A percentile compares a stretch with the other conserved stretches of the same genome.
Conservation (phyloP, 2,329 filamentous ascomycete species). For the Pseudogymnoascus sp. region DNA sequence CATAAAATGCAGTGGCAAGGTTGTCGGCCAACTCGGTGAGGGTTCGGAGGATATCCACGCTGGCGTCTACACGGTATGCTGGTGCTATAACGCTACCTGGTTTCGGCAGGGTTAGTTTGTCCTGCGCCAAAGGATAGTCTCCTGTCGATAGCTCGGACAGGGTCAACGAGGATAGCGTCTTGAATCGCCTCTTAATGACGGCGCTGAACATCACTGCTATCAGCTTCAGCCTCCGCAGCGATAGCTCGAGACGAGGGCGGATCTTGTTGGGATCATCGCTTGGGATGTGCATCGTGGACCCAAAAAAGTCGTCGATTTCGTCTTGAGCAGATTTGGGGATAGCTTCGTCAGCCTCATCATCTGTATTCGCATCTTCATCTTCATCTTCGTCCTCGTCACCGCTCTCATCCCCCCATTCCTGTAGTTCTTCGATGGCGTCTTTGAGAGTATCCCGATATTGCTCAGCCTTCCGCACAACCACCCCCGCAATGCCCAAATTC, state of each 20-base stretch:
- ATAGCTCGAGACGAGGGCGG: constrained; percentile 57
- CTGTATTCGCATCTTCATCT: constrained; percentile 41
- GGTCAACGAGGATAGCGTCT: constrained; percentile 46
- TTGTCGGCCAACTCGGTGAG: constrained; percentile 66
- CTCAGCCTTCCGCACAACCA: constrained; percentile 65
- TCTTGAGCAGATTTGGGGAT: constrained; percentile 40
- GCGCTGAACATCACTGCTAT: constrained; percentile 64
- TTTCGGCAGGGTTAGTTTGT: constrained; percentile 8
- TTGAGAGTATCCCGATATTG: constrained; percentile 69
- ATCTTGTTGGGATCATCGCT: constrained; percentile 58
- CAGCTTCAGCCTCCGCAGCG: constrained; percentile 60
- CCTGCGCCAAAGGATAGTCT: background rate
- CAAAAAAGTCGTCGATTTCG: constrained; percentile 64
- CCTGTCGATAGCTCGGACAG: constrained; percentile 32
- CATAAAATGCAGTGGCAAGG: constrained; percentile 66
- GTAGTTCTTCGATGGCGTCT: constrained; percentile 79
- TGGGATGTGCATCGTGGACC: constrained; percentile 54
- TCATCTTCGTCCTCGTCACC: constrained; percentile 53
- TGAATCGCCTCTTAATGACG: constrained; percentile 62
- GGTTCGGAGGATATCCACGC: constrained; percentile 48
- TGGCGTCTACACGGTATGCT: constrained; percentile 45
- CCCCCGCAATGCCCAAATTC: constrained; percentile 60
- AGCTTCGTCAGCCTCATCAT: constrained; percentile 32
- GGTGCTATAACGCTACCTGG: constrained; percentile 12
- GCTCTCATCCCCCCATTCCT: constrained; percentile 77